Base-by-base conservation (phyloP, 1,284 basidiomycete species). In the Leccinum fuscescens region DNA sequence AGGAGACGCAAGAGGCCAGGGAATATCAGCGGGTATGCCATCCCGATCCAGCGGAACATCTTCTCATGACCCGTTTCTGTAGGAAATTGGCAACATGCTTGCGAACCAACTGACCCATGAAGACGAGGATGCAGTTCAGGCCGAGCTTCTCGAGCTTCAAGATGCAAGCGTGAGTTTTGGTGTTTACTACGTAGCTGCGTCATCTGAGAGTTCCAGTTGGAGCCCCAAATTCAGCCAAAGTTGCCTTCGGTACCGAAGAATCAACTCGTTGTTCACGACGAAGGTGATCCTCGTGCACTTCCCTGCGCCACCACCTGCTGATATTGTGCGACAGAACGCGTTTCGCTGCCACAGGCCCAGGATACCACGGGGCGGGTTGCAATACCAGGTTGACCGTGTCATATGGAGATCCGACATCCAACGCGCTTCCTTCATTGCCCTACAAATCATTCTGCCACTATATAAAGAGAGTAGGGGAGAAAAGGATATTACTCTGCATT, bases 71-170 rank as follows among this genome's bases (percentile, higher is more conserved):
- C 57, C 55, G 58, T 46, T 51, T 54, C 44, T 22, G 54, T 69
- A 94, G 94, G 96, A 99, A 83, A 90, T 99, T 63, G 86, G 92
- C 68, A 89, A 94, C 71, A 86, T 96, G 79, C 80, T 99, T 15
- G 85, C 89, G 39, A 91, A 90, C 64, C 86, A 81, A 35, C 84
- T 99, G 67, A 89, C 90, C 1, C 74, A 88, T 4, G 95, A 96
- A 58, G 97, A 99, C 60, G 96, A 99, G 72, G 95, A 97, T 55
- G 90, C 87, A 9, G 96, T 99, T 0, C 92, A 96, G 70, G 79
- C 79, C 4, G 96, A 99, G 71, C 79, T 98, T 39, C 79, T 75
- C 35, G 78, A 80, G 56, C 74, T 98, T 17, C 86, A 96, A 72
- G 75, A 74, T 27, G 86, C 89, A 68, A 77, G 82, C 55, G 83